Evolutionary conservation across 441 rosid genomes (phyloP), one percentile per base, ranked within the genome.

Genomic region (Jatropha podagrica): DNA sequence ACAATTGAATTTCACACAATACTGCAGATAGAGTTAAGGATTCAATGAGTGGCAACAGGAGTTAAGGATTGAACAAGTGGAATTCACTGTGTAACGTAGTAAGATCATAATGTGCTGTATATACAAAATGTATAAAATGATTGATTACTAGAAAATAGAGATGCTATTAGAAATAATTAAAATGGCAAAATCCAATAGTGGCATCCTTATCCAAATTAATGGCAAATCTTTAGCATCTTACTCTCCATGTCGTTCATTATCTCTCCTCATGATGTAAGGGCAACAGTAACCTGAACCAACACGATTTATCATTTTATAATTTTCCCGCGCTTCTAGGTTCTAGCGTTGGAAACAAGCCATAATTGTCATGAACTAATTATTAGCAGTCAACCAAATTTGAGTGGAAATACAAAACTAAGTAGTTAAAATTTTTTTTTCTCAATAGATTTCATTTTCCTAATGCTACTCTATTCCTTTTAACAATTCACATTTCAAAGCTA

Each of bases 201-300:
- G n/a, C 67, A 67, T 72, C 3, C 56, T 14, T 40, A 66, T 65
- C 26, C 65, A 74, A 72, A 60, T 17, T 18, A 62, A 5, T 63
- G 17, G 15, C 40, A n/a, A 49, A 48, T 0, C 7, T 61, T 44
- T 37, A 62, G 46, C 68, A 72, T 62, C n/a, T 49, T 54, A 62
- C 7, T 17, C n/a, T 10, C 44, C 37, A n/a, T 4, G 3, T 10
- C 52, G 17, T 73, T 18, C 20, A 42, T 42, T 41, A 42, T 11
- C 23, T 55, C 46, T 13, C 41, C 38, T 49, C 49, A n/a, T 44
- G 37, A 27, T 49, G 14, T 51, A 4, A 12, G 12, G 12, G 4
- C 40, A 48, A 49, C 55, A 44, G 46, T 23, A 66, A 42, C 13
- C 7, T 6, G 42, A 17, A 64, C 32, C 15, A 23, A 23, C 63